These are phyloP conservation scores for Coemansia sp. DNA, from an alignment of 192 early-diverging fungal genomes.

Conservation along the genomic window DNA sequence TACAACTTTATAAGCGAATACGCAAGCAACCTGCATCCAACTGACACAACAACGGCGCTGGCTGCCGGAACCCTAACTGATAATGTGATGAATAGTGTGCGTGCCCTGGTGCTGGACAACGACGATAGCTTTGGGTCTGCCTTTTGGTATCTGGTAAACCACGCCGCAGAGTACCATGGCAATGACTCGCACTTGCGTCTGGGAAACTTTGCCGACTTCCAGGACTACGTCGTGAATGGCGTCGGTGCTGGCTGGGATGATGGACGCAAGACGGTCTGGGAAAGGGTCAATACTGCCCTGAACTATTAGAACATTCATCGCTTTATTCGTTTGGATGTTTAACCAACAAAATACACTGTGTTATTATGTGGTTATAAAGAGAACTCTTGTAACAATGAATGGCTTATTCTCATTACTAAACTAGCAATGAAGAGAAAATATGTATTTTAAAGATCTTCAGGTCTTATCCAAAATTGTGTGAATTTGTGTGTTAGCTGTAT, in stretches of 20 bases:
- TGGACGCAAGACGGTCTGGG: conserved; percentile 35
- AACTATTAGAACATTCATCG: too few relatives aligned
- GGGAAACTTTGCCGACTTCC: conserved; percentile 44
- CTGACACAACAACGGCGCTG: conserved; percentile 2
- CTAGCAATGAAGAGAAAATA: too few relatives aligned
- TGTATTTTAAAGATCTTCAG: too few relatives aligned
- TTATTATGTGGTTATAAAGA: too few relatives aligned
- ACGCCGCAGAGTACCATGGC: conserved; percentile 22
- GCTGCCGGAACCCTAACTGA: conserved; percentile 6
- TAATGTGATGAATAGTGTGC: conserved; percentile 24
- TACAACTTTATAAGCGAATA: conserved; percentile 44
- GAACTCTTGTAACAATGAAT: too few relatives aligned
- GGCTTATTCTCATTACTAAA: too few relatives aligned
- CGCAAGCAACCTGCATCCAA: conserved; percentile 28
- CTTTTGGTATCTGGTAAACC: conserved; percentile 42
- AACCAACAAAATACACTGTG: too few relatives aligned
- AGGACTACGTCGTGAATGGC: conserved; percentile 38
- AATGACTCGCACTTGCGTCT: conserved; percentile 23
- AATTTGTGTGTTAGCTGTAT: too few relatives aligned
- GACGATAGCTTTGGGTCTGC: conserved; percentile 54
- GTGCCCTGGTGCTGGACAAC: conserved; percentile 32
- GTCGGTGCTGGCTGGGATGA: conserved; percentile 32
- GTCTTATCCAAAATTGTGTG: too few relatives aligned
- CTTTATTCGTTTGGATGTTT: too few relatives aligned
- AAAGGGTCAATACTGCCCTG: conserved; percentile 21